phyloP scores from a whole-genome alignment of 176 grass and related monocot genomes.

The Eragrostis curvula region DNA sequence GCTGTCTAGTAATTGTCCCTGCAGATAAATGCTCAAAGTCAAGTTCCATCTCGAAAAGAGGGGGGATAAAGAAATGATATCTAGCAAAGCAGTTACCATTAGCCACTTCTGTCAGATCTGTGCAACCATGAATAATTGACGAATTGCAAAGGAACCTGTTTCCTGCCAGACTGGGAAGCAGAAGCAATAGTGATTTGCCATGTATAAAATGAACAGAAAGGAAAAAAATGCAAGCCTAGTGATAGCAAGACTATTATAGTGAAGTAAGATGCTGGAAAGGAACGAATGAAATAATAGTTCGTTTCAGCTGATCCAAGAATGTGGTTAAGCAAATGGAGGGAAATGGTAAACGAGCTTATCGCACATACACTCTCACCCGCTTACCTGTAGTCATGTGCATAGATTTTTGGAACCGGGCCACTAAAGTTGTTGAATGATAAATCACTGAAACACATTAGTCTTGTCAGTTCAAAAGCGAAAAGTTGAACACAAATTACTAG shows the following conservation, averaged over 20 bases:
- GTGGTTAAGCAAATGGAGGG: constrained; percentile 18
- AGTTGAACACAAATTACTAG: constrained; percentile 18
- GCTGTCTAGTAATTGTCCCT: constrained; percentile 56
- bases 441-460: constrained; percentile 69
- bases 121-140: constrained; percentile 76
- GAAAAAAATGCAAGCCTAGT: neutral
- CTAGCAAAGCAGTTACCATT: constrained; percentile 64
- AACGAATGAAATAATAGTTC: constrained; percentile 1
- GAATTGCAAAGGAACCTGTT: constrained; percentile 92
- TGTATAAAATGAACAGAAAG: constrained; percentile 3
- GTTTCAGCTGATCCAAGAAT: constrained; percentile 4
- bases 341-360: constrained; percentile 25
- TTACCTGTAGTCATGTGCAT: constrained; percentile 91
- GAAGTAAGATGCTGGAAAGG: neutral
- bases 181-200: constrained; percentile 18
- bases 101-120: constrained; percentile 45
- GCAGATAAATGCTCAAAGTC: constrained; percentile 39
- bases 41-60: constrained; percentile 35
- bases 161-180: constrained; percentile 76
- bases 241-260: neutral
- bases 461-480: constrained; percentile 41
- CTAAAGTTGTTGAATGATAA: constrained; percentile 94
- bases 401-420: constrained; percentile 81
- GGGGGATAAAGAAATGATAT: constrained; percentile 23
- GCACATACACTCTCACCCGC: constrained; percentile 24